These are phyloP conservation scores for Yamadazyma diddensiae DNA, from an alignment of 1,139 yeast genomes.

Conservation along the genomic window DNA sequence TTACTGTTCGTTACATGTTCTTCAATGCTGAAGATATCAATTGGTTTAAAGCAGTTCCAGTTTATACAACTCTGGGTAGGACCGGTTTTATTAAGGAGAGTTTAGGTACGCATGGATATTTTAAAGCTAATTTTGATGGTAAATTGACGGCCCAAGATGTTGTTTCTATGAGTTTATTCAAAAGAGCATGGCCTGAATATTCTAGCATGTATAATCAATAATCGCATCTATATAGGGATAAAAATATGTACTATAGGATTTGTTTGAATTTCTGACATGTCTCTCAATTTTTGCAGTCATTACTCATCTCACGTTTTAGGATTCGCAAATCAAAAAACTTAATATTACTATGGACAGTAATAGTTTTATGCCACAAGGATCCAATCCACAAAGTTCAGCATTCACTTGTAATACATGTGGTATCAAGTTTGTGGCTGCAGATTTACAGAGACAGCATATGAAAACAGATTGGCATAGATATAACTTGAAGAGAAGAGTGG, in stretches of 20 bases:
- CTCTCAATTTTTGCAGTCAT: no score
- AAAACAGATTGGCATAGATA: conserved; percentile 95
- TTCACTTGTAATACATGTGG: conserved; percentile 90
- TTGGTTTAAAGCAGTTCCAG: conserved; percentile 88
- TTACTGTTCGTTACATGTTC: conserved; percentile 96
- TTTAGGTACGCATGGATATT: conserved; percentile 97
- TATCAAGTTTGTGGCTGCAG: conserved; percentile 72
- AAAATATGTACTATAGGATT: no score
- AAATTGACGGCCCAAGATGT: conserved; percentile 89
- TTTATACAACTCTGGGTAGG: conserved; percentile 89
- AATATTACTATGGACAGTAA: conserved; percentile 1
- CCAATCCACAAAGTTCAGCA: conserved; percentile 31
- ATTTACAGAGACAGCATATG: conserved; percentile 87
- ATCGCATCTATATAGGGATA: no score
- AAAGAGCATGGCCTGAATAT: conserved; percentile 83
- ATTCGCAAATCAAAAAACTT: neutral
- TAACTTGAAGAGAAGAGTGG: conserved; percentile 88
- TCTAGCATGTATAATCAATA: conserved; percentile 32
- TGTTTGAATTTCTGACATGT: no score
- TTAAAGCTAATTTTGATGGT: conserved; percentile 93
- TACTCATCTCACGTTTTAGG: no score
- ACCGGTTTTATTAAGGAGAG: conserved; percentile 92
- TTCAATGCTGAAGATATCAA: conserved; percentile 86
- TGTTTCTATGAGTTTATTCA: conserved; percentile 90
- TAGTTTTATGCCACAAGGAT: conserved; percentile 28